Evolutionary conservation across 2,329 filamentous ascomycete genomes (phyloP).

Genomic region (Cytospora piceae): DNA sequence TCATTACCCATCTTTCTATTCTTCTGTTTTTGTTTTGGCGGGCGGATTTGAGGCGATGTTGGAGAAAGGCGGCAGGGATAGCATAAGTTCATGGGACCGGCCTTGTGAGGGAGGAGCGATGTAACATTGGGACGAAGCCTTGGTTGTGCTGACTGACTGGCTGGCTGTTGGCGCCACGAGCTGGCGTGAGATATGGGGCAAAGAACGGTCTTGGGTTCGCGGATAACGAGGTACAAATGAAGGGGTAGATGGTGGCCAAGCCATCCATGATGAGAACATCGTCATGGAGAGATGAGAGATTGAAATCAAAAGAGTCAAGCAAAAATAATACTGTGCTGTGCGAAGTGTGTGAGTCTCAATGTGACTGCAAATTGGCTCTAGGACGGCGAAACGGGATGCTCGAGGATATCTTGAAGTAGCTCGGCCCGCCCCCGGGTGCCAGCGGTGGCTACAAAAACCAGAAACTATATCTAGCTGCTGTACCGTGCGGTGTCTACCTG

Average conservation of each 20-base stretch:
- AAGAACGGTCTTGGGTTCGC: background rate
- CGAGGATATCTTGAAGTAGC: no score
- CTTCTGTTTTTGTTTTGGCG: slow-evolving; percentile 17
- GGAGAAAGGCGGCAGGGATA: background rate
- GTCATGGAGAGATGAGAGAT: background rate
- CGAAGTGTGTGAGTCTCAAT: no score
- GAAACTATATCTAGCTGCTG: no score
- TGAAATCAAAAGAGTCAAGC: background rate
- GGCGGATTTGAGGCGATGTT: background rate
- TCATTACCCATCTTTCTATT: slow-evolving; percentile 23
- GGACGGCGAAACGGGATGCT: no score
- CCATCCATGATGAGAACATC: background rate
- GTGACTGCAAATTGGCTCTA: no score
- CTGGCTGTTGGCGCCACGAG: background rate
- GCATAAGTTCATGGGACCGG: background rate
- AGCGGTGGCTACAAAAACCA: no score
- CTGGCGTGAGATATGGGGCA: background rate
- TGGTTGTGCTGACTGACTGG: background rate
- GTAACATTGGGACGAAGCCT: background rate
- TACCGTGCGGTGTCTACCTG: no score
- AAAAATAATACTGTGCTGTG: no score
- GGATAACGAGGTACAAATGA: background rate
- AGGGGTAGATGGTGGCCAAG: background rate
- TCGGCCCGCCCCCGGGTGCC: no score
- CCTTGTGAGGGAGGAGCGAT: background rate